Base-by-base conservation (phyloP, 768 basidiomycete genomes). In the Phlegmacium glaucopus region DNA sequence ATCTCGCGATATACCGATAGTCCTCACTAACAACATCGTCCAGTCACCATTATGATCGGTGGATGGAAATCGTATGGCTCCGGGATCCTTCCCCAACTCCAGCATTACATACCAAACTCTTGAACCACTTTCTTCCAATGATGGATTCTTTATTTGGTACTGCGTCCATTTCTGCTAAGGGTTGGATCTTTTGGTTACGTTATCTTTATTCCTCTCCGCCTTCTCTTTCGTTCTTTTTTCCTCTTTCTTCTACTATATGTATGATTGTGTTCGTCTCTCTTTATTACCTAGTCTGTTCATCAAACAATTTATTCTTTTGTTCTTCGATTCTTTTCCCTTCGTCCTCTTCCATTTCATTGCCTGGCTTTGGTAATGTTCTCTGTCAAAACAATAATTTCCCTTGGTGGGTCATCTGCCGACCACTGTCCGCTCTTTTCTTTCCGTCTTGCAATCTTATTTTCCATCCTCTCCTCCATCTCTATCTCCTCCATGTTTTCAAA, bases 121-220 rank as follows among this genome's bases (percentile, higher is more conserved):
- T 22, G 22, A 5, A 45, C 44, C 51, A 48, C 29, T n/a, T n/a
- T n/a, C 30, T 45, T n/a, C 28, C 42, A 45, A 38, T 52, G 42
- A 49, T 42, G 46, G 39, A 50, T 44, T 52, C 48, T 43, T 50
- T 41, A 52, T 53, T 58, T 53, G 60, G 56, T 43, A 47, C 34
- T 45, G 51, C 53, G 54, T 55, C 55, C 50, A 50, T 39, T 35
- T 36, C 51, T 38, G 39, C 42, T 44, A 34, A 43, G 54, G 56
- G 58, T 57, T 50, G 57, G 66, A 54, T 66, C 57, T 65, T 81
- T 80, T 81, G 77, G 78, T 80, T 82, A 78, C 71, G 67, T 62
- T 64, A 67, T 76, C 67, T 74, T 77, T 77, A 76, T 76, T 72
- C 52, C 58, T 61, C 58, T 68, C 55, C 54, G 49, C 54, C 48